Evolutionary conservation across 352 stramenopile genomes (phyloP), one percentile per base, ranked within the genome.

Genomic region (Phytopythium montanum): DNA sequence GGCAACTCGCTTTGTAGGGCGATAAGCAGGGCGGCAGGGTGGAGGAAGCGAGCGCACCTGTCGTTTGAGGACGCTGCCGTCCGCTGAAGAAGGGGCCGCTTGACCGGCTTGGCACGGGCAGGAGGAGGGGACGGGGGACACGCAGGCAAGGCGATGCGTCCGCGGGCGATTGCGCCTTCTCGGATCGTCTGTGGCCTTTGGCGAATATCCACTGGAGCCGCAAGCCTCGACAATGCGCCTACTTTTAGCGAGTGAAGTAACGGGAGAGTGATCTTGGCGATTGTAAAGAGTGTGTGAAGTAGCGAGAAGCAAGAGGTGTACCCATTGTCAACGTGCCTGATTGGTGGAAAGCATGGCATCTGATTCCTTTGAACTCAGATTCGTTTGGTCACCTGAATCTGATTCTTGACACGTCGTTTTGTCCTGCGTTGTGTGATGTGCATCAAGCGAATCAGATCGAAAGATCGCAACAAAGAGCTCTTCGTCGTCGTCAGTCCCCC

Each of bases 121-220:
- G 42, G 42, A 12, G n/a, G 23, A 28, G 41, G 46, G 14, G 46
- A 25, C 23, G 8, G 45, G 45, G 45, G 45, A 25, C n/a, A 52
- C 14, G 23, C 23, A 29, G 23, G 45, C 10, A n/a, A 13, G 25
- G 48, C 10, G 48, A 29, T 31, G 19, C 42, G 19, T 21, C 14
- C 4, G 19, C 18, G 14, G 6, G 39, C 16, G 45, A 52, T 52
- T 33, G 45, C 45, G 45, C n/a, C 45, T 52, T 52, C 21, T 29
- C 45, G 21, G 45, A 19, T 9, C 45, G 45, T 68, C 50, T 77
- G 69, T 77, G 69, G 66, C 69, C 60, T 77, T 77, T 74, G 66
- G 60, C 39, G 18, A 45, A 45, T 45, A 74, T 77, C 63, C 52
- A 73, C 55, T 64, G 61, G 59, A 65, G 52, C 33, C 50, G 50